Conservation (phyloP, 768 basidiomycete genomes). For the Heimioporus sp. region DNA sequence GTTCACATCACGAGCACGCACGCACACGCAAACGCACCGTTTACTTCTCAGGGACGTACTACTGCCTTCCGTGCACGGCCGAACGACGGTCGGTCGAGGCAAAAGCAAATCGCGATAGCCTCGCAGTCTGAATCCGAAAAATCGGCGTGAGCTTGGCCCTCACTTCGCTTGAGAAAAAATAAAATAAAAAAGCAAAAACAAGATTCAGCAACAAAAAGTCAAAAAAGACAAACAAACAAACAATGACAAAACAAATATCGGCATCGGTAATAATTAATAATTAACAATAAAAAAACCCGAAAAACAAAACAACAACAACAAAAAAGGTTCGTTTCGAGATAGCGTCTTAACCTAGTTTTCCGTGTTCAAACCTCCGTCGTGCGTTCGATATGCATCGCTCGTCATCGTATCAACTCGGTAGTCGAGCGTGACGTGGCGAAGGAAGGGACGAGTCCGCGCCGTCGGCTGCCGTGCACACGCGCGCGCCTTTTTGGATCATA, state of each 20-base stretch:
- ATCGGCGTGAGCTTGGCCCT: slow-evolving; percentile 16
- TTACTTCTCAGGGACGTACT: no score
- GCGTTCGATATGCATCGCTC: background rate
- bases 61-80: no score
- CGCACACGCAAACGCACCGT: no score
- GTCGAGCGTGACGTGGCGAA: slow-evolving; percentile 17
- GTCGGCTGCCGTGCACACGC: background rate
- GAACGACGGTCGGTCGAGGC: slow-evolving; percentile 1
- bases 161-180: slow-evolving; percentile 11
- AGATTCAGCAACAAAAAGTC: no score
- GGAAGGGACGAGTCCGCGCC: background rate
- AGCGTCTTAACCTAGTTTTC: slow-evolving; percentile 7
- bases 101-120: slow-evolving; percentile 2
- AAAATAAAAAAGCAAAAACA: background rate
- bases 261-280: no score
- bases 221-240: no score
- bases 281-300: no score
- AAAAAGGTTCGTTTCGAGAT: slow-evolving; percentile 3
- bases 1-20: background rate
- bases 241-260: no score
- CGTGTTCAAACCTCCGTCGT: slow-evolving; percentile 6
- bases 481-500: no score
- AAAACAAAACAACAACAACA: background rate
- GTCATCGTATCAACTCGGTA: slow-evolving; percentile 21
- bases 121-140: background rate